phyloP scores from a whole-genome alignment of 2,329 filamentous ascomycete species.

The Scedosporium apiospermum region DNA sequence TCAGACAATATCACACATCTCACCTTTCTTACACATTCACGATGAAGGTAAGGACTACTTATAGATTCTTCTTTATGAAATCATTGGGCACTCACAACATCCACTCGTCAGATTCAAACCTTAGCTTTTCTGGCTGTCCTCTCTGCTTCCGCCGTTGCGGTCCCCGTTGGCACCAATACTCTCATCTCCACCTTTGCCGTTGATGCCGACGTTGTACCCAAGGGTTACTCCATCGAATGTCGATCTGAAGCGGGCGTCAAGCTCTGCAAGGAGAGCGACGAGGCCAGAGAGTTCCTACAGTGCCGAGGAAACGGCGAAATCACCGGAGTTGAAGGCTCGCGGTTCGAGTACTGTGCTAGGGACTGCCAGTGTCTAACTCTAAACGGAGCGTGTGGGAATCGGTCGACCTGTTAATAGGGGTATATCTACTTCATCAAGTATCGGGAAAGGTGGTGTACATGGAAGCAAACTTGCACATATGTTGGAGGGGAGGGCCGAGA shows the following conservation, averaged over 20 bases:
- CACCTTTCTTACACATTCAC: no score
- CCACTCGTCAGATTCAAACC: not conserved
- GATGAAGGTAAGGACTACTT: not conserved
- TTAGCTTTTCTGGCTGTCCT: not conserved
- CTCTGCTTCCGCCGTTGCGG: not conserved
- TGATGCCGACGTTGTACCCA: not conserved
- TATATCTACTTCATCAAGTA: no score
- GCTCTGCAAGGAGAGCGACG: conserved; percentile 1
- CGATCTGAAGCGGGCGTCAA: not conserved
- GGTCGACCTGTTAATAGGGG: not conserved
- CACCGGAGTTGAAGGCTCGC: not conserved
- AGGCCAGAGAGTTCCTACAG: not conserved
- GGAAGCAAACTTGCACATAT: no score
- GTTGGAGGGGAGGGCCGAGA: not conserved
- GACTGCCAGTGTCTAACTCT: not conserved
- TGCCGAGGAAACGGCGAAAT: not conserved
- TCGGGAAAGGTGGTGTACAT: no score
- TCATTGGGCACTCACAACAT: not conserved
- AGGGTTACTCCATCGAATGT: not conserved
- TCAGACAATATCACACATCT: not conserved
- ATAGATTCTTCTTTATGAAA: not conserved
- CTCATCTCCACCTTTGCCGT: not conserved
- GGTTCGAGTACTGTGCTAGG: not conserved
- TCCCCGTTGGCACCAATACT: not conserved
- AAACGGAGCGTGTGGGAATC: not conserved